Evolutionary conservation across 2,329 filamentous ascomycete species (phyloP), one percentile per base, ranked within the genome.

Genomic region (Pseudocercospora fuligena): DNA sequence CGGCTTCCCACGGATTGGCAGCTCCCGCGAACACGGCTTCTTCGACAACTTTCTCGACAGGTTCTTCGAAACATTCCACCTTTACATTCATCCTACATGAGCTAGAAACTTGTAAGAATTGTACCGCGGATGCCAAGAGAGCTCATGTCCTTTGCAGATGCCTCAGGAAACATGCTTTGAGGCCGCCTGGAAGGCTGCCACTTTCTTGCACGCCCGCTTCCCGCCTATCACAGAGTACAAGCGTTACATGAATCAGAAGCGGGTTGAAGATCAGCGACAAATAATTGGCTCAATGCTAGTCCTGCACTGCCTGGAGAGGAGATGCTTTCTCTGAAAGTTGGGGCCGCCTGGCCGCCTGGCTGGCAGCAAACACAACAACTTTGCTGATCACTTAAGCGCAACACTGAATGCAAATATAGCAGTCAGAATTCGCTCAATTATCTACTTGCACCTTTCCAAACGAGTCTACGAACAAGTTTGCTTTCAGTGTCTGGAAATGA

Each of bases 301-400:
- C 25, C 23, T 23, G 47, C 47, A 51, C 7, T 25, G 47, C 47
- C 47, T 27, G 19, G 12, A 25, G 6, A 19, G 47, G 23, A 27
- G 47, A 21, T 51, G 47, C 21, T 25, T 25, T 27, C 47, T 14
- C 8, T 51, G 7, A 51, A 51, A 51, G 47, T 25, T 51, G 47
- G 23, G 47, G 21, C 47, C 47, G 47, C 47, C 47, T 51, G 47
- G 47, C 47, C 47, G 47, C 47, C 47, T 51, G 47, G 47, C 47
- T 51, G 47, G 47, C 47, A 51, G 23, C 47, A 25, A 27, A 51
- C 16, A 43, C 14, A 43, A n/a, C 16, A 43, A 19, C 16, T 19
- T 43, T 43, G 40, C n/a, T 19, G 5, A n/a, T n/a, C 16, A 19
- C n/a, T 19, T 8, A 2, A 43, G 40, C 5, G 5, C 40, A 43